Evolutionary conservation across 495 filamentous ascomycete genomes (phyloP), one percentile per base, ranked within the genome.

Genomic region (Neurospora intermedia): DNA sequence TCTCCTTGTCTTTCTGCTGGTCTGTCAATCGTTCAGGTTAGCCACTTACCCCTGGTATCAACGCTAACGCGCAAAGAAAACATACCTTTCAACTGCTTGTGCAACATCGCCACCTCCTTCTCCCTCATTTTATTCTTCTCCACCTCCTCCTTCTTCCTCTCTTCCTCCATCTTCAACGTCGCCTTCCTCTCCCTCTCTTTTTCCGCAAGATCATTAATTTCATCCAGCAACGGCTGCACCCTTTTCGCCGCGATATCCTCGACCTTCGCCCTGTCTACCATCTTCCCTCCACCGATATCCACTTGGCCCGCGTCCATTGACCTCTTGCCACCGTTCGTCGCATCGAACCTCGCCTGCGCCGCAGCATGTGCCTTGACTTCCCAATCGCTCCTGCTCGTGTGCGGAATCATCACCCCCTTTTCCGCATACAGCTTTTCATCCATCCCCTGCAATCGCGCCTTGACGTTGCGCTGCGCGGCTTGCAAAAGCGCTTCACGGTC

Each of bases 161-260:
- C 84, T 77, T 85, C 81, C n/a, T 87, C 86, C 43, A 77, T 13
- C 74, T 80, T 83, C 23, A 82, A 66, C 69, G 88, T 88, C 6
- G 86, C 87, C 69, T 88, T 85, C 27, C 90, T 85, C 73, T 89
- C 84, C 69, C 85, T 84, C 76, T 92, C 89, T 69, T 83, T 83
- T 77, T 95, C 92, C 0, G 91, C 91, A 42, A 88, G 90, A 23
- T 91, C 90, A 69, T 89, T 89, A 45, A 99, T 96, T 75, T 97
- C 93, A 77, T 98, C 92, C n/a, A 99, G 80, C 0, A 96, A 88
- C 20, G 96, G 96, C 80, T 93, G 92, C n/a, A 99, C 86, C 76
- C 91, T 90, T 42, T 87, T 86, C 11, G 88, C 88, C 0, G 96
- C 96, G 74, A 98, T 90, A 13, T 87, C 88, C 72, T 98, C 91